phyloP scores from a whole-genome alignment of 2,329 filamentous ascomycete genomes.

The Colletotrichum sojae region DNA sequence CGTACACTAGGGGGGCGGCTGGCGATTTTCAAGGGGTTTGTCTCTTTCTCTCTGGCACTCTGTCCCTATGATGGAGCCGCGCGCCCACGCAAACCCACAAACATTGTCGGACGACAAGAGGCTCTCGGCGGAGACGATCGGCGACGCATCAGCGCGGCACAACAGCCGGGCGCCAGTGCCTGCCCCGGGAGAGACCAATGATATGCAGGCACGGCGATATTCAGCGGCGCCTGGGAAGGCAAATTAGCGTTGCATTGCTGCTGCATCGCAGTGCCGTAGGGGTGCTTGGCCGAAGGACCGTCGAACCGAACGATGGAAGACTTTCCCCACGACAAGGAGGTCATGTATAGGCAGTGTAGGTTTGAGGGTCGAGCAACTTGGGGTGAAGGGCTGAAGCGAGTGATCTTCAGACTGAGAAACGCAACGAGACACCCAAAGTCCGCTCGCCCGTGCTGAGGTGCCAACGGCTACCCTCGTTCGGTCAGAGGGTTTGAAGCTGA shows the following conservation, averaged over 20 bases:
- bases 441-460: neutral
- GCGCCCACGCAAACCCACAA: constrained; percentile 8
- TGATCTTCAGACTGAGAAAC: constrained; percentile 38
- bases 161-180: constrained; percentile 7
- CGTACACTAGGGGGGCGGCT: neutral
- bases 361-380: constrained; percentile 17
- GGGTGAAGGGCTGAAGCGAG: constrained; percentile 35
- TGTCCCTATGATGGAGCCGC: neutral
- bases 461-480: constrained; percentile 13
- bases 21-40: neutral
- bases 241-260: constrained; percentile 34
- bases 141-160: constrained; percentile 18
- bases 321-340: neutral
- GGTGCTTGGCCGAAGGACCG: neutral
- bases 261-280: neutral
- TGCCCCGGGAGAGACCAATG: neutral
- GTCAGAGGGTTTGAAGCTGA: constrained; percentile 36
- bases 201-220: constrained; percentile 21
- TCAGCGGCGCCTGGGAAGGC: constrained; percentile 9
- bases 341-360: neutral
- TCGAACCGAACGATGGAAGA: no score
- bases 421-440: constrained; percentile 1
- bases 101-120: constrained; percentile 29
- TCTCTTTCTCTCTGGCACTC: neutral
- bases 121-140: constrained; percentile 11